phyloP scores from a whole-genome alignment of 148 eudicot genomes.

The Chenopodium suecicum region DNA sequence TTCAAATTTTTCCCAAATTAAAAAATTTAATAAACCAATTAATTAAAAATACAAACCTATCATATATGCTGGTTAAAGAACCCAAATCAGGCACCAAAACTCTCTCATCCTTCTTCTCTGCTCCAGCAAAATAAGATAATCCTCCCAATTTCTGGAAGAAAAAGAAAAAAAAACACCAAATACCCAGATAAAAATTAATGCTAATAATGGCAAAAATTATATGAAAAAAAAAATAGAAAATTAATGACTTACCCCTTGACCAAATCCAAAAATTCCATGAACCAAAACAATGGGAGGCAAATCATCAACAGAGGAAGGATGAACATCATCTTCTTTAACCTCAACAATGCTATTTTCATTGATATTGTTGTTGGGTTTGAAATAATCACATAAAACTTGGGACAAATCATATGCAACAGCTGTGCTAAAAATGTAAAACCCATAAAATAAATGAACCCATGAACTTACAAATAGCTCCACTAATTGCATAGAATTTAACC shows the following conservation, averaged over 20 bases:
- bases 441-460: slow-evolving; percentile 74
- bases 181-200: background rate
- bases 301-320: slow-evolving; percentile 40
- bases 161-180: slow-evolving; percentile 11
- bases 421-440: slow-evolving; percentile 79
- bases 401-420: slow-evolving; percentile 76
- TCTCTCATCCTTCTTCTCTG: slow-evolving; percentile 92
- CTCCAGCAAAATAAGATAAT: slow-evolving; percentile 87
- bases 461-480: slow-evolving; percentile 76
- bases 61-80: slow-evolving; percentile 83
- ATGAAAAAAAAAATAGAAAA: background rate
- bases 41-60: slow-evolving; percentile 47
- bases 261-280: slow-evolving; percentile 94
- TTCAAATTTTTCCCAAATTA: background rate
- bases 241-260: slow-evolving; percentile 72
- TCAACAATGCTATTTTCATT: background rate
- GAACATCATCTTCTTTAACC: slow-evolving; percentile 32
- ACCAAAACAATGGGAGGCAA: slow-evolving; percentile 90
- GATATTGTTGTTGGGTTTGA: slow-evolving; percentile 38
- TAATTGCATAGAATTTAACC: slow-evolving; percentile 56
- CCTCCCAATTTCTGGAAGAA: slow-evolving; percentile 73
- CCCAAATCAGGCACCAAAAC: slow-evolving; percentile 97
- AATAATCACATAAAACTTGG: slow-evolving; percentile 50
- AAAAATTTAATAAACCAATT: background rate
- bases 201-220: background rate